Conservation (phyloP, 2,329 filamentous ascomycete genomes). For the Ophioceras dolichostomum region DNA sequence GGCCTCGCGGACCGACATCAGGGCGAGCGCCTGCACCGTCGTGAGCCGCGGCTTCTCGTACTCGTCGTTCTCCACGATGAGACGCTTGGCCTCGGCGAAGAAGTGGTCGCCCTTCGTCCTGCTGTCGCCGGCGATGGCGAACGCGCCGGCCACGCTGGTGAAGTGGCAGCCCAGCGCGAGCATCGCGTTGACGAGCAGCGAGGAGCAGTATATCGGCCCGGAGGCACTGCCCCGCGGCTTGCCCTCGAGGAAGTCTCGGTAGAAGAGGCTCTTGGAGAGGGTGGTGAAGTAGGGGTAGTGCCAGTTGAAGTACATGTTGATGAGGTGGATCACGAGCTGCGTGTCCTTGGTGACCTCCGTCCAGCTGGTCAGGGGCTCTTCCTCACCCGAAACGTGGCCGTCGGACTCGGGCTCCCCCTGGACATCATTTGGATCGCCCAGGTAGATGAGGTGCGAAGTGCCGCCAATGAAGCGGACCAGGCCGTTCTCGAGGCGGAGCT, state of each 20-base stretch:
- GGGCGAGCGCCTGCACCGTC: constrained; percentile 82
- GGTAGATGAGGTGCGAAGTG: constrained; percentile 83
- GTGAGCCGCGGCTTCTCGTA: constrained; percentile 81
- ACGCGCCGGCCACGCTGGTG: constrained; percentile 62
- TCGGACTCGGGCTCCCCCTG: constrained; percentile 18
- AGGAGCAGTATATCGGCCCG: constrained; percentile 68
- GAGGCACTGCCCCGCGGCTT: constrained; percentile 38
- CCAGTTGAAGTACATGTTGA: constrained; percentile 98
- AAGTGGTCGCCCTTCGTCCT: constrained; percentile 91
- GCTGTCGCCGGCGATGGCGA: constrained; percentile 58
- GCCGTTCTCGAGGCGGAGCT: constrained; percentile 76
- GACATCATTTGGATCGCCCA: constrained; percentile 37
- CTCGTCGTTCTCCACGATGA: constrained; percentile 85
- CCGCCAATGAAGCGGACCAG: constrained; percentile 86
- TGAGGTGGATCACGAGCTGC: constrained; percentile 69
- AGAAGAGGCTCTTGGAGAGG: constrained; percentile 76
- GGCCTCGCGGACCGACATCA: constrained; percentile 95
- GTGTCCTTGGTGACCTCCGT: constrained; percentile 73
- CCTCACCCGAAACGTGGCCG: constrained; percentile 27
- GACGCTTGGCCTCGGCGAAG: constrained; percentile 81
- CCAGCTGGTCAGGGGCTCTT: constrained; percentile 74
- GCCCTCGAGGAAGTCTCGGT: constrained; percentile 69
- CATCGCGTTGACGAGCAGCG: constrained; percentile 87
- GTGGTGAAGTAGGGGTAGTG: constrained; percentile 96
- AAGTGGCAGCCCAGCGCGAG: constrained; percentile 90